A percentile compares a stretch with the other conserved stretches of the same genome.
Evolutionary conservation across 768 basidiomycete genomes (phyloP).

Genomic region (Tulasnella sp.): DNA sequence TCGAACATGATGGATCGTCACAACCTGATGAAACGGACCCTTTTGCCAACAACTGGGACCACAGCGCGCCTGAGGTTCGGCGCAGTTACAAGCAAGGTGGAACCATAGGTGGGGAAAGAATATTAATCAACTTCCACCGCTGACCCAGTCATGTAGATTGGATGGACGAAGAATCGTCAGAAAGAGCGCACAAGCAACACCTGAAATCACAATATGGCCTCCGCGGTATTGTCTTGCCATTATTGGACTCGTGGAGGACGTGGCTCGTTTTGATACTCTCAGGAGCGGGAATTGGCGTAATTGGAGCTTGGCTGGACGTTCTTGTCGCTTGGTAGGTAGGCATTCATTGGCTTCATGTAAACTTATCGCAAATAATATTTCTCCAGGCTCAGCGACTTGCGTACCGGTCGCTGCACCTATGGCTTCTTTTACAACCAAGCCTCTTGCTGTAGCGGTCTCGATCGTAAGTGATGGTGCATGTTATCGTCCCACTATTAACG

Average conservation of each 20-base stretch:
- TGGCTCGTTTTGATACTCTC: slow-evolving; percentile 53
- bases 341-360: neutral
- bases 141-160: slow-evolving; percentile 14
- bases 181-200: slow-evolving; percentile 15
- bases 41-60: neutral
- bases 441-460: slow-evolving; percentile 54
- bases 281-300: slow-evolving; percentile 51
- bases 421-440: slow-evolving; percentile 63
- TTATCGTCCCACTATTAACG: slow-evolving; percentile 20
- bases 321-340: slow-evolving; percentile 52
- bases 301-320: slow-evolving; percentile 61
- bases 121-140: neutral
- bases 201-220: slow-evolving; percentile 31
- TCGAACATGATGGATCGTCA: neutral
- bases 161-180: slow-evolving; percentile 18
- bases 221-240: slow-evolving; percentile 41
- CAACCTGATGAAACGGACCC: neutral
- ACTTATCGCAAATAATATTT: neutral
- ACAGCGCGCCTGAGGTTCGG: neutral
- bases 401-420: slow-evolving; percentile 53
- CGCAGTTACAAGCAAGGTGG: slow-evolving; percentile 12
- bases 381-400: slow-evolving; percentile 50
- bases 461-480: slow-evolving; percentile 25
- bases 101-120: slow-evolving; percentile 13
- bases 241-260: slow-evolving; percentile 44